A percentile compares a stretch with the other conserved stretches of the same genome.
These are phyloP conservation scores for Arachnomyces sp. DNA, from an alignment of 2,329 filamentous ascomycete species.

Conservation along the genomic window DNA sequence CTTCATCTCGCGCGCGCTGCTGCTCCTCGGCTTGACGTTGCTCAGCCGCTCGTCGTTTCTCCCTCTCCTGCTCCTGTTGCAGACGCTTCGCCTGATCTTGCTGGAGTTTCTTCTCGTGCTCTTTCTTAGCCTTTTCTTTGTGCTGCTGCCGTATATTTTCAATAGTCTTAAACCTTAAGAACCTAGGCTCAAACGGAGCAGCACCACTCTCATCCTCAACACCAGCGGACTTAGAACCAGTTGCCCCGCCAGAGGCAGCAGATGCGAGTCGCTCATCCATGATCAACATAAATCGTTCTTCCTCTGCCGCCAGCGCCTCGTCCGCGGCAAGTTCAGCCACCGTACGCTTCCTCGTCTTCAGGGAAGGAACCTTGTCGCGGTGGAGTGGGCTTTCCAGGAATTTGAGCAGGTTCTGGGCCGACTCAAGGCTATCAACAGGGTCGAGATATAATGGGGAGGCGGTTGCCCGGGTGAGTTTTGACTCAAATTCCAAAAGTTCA, in stretches of 20 bases:
- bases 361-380: slow-evolving; percentile 64
- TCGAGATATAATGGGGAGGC: slow-evolving; percentile 69
- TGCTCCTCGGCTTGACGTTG: slow-evolving; percentile 38
- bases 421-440: slow-evolving; percentile 59
- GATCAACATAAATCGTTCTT: slow-evolving; percentile 86
- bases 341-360: slow-evolving; percentile 86
- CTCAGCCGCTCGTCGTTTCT: slow-evolving; percentile 39
- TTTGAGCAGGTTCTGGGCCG: slow-evolving; percentile 64
- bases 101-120: slow-evolving; percentile 40
- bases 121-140: slow-evolving; percentile 54
- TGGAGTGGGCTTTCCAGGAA: slow-evolving; percentile 69
- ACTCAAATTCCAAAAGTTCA: slow-evolving; percentile 67
- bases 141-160: slow-evolving; percentile 74
- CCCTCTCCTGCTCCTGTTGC: slow-evolving; percentile 40
- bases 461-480: slow-evolving; percentile 64
- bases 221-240: slow-evolving; percentile 54
- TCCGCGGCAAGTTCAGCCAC: slow-evolving; percentile 92
- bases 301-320: slow-evolving; percentile 79
- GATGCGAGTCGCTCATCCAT: slow-evolving; percentile 74
- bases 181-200: slow-evolving; percentile 72
- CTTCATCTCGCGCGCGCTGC: slow-evolving; percentile 27
- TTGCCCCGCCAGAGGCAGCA: slow-evolving; percentile 48
- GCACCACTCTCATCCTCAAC: slow-evolving; percentile 64
- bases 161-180: slow-evolving; percentile 86
- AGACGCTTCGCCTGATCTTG: slow-evolving; percentile 43